phyloP scores from a whole-genome alignment of 352 stramenopile species.

The Phytophthora melonis region DNA sequence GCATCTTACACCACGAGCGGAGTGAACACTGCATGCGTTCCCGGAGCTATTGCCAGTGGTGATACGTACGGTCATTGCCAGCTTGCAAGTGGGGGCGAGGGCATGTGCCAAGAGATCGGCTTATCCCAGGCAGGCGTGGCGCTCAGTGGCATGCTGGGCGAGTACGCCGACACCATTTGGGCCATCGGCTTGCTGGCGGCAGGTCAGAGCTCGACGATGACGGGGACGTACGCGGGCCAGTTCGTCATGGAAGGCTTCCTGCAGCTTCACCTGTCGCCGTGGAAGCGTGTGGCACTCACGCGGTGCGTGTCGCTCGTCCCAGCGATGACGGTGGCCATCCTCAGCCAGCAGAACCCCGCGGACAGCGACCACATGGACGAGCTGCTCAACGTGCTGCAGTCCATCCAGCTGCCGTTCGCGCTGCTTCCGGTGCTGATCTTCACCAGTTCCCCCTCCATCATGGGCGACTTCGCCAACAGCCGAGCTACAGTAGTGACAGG shows the following conservation, averaged over 20 bases:
- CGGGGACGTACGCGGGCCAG: slow-evolving; percentile 96
- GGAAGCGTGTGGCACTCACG: slow-evolving; percentile 86
- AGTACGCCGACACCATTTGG: slow-evolving; percentile 92
- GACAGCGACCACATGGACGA: slow-evolving; percentile 92
- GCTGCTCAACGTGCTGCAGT: slow-evolving; percentile 93
- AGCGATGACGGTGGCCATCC: slow-evolving; percentile 86
- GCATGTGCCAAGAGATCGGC: slow-evolving; percentile 90
- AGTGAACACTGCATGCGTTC: slow-evolving; percentile 83
- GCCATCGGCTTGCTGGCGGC: slow-evolving; percentile 94
- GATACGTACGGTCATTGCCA: slow-evolving; percentile 63
- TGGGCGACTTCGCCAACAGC: slow-evolving; percentile 84
- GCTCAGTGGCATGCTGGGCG: slow-evolving; percentile 83
- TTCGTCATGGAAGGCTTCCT: slow-evolving; percentile 98
- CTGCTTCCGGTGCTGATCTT: slow-evolving; percentile 91
- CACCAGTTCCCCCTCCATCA: slow-evolving; percentile 78
- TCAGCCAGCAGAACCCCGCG: slow-evolving; percentile 82
- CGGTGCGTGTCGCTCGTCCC: slow-evolving; percentile 93
- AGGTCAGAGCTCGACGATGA: slow-evolving; percentile 96
- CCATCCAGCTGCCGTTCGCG: slow-evolving; percentile 93
- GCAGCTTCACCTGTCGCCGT: slow-evolving; percentile 89
- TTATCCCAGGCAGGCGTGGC: slow-evolving; percentile 86
- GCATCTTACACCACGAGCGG: slow-evolving; percentile 53
- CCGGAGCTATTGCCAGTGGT: slow-evolving; percentile 53
- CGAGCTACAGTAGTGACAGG: slow-evolving; percentile 51
- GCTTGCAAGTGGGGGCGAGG: slow-evolving; percentile 63